These are phyloP conservation scores for Dactylella cylindrospora DNA, from an alignment of 2,329 filamentous ascomycete species.

Conservation along the genomic window DNA sequence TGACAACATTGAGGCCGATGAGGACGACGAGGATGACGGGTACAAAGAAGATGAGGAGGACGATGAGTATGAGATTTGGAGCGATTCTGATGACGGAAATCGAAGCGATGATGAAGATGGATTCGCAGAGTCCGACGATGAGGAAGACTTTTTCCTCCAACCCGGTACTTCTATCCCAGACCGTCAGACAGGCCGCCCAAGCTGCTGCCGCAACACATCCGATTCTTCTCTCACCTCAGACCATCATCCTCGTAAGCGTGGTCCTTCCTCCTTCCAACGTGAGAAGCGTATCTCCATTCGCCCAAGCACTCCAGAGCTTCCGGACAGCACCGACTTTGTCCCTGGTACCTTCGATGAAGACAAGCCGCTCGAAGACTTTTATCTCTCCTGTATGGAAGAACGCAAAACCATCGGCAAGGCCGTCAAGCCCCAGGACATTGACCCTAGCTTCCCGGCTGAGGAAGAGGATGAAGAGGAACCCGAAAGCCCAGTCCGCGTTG, in stretches of 20 bases:
- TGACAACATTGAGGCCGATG: constrained; percentile 55
- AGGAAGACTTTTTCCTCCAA: constrained; percentile 54
- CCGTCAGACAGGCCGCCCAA: constrained; percentile 42
- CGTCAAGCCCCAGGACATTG: constrained; percentile 89
- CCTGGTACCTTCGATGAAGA: constrained; percentile 97
- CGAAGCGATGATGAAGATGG: constrained; percentile 55
- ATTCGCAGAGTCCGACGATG: constrained; percentile 51
- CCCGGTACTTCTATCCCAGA: constrained; percentile 38
- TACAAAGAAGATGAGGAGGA: constrained; percentile 59
- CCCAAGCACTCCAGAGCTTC: constrained; percentile 74
- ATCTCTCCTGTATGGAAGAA: constrained; percentile 79
- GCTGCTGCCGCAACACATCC: constrained; percentile 58
- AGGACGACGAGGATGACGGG: constrained; percentile 57
- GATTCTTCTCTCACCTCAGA: constrained; percentile 64
- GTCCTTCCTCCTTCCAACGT: constrained; percentile 50
- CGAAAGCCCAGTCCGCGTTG: constrained; percentile 54
- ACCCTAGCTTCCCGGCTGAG: constrained; percentile 93
- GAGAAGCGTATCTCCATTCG: constrained; percentile 54
- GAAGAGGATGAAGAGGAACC: constrained; percentile 71
- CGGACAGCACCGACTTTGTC: constrained; percentile 98
- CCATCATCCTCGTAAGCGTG: constrained; percentile 50
- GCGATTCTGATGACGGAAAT: constrained; percentile 58
- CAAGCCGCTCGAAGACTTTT: constrained; percentile 87
- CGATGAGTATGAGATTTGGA: constrained; percentile 61
- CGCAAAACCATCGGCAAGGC: constrained; percentile 79